Evolutionary conservation across 108 stramenopile species (phyloP).

Genomic region (Nitzschia sp.): DNA sequence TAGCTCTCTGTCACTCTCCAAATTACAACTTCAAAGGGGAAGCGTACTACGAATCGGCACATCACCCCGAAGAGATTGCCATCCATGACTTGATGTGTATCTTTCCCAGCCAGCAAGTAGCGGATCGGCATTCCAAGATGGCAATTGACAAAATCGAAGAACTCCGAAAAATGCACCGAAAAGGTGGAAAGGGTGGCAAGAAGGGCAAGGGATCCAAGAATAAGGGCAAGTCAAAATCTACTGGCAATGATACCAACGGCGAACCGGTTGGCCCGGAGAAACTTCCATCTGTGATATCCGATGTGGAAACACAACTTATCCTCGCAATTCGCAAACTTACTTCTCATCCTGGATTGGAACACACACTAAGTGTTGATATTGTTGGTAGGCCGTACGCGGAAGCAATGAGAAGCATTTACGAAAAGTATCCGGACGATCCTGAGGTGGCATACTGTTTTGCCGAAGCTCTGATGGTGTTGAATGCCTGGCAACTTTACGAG

Average conservation of each 20-base stretch:
- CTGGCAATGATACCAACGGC: background rate
- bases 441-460: constrained; percentile 82
- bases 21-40: constrained; percentile 90
- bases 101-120: constrained; percentile 81
- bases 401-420: constrained; percentile 60
- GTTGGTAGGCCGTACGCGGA: constrained; percentile 79
- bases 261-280: background rate
- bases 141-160: constrained; percentile 72
- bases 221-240: constrained; percentile 10
- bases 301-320: constrained; percentile 62
- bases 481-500: constrained; percentile 87
- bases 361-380: constrained; percentile 43
- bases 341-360: constrained; percentile 67
- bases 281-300: constrained; percentile 44
- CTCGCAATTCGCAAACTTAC: constrained; percentile 71
- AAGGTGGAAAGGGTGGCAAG: constrained; percentile 10
- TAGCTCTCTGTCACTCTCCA: constrained; percentile 81
- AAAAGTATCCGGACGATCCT: constrained; percentile 64
- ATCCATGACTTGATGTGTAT: constrained; percentile 47
- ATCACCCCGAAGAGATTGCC: constrained; percentile 57
- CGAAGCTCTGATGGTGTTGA: constrained; percentile 76
- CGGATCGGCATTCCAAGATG: constrained; percentile 63
- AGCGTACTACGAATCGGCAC: constrained; percentile 79
- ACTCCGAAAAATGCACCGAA: constrained; percentile 42
- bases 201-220: constrained; percentile 12